Conservation (phyloP, 2,329 filamentous ascomycete species). For the Magnaporthales sp. region DNA sequence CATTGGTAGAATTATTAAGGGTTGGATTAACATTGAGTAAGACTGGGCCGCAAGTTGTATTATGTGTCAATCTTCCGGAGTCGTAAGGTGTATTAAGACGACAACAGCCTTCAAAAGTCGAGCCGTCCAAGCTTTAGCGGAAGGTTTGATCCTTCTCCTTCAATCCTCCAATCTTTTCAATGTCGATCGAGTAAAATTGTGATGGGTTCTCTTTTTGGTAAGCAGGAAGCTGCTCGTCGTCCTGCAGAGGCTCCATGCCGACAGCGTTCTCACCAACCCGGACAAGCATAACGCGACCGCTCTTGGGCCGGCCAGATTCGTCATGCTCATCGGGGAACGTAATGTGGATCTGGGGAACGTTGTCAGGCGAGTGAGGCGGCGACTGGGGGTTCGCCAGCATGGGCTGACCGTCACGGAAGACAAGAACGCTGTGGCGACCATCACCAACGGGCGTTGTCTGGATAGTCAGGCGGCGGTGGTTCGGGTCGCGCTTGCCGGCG, state of each 20-base stretch:
- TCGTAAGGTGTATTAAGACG: neutral
- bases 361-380: slow-evolving; percentile 70
- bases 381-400: slow-evolving; percentile 69
- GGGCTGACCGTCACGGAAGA: slow-evolving; percentile 68
- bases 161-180: slow-evolving; percentile 87
- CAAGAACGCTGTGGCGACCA: slow-evolving; percentile 60
- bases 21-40: neutral
- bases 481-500: slow-evolving; percentile 27
- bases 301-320: slow-evolving; percentile 69
- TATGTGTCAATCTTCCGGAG: neutral
- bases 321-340: slow-evolving; percentile 97
- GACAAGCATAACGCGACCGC: slow-evolving; percentile 84
- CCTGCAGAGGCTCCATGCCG: slow-evolving; percentile 77
- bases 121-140: slow-evolving; percentile 12
- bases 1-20: neutral
- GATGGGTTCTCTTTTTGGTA: slow-evolving; percentile 75
- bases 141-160: slow-evolving; percentile 68
- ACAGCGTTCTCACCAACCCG: slow-evolving; percentile 76
- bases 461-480: slow-evolving; percentile 45
- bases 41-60: neutral
- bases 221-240: slow-evolving; percentile 65
- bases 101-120: neutral
- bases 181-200: slow-evolving; percentile 87
- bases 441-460: slow-evolving; percentile 35
- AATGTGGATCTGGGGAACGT: slow-evolving; percentile 91